A percentile compares a stretch with the other conserved stretches of the same genome.
These are phyloP conservation scores for Suhomyces tanzawaensis DNA, from an alignment of 805 yeast species.

Conservation along the genomic window DNA sequence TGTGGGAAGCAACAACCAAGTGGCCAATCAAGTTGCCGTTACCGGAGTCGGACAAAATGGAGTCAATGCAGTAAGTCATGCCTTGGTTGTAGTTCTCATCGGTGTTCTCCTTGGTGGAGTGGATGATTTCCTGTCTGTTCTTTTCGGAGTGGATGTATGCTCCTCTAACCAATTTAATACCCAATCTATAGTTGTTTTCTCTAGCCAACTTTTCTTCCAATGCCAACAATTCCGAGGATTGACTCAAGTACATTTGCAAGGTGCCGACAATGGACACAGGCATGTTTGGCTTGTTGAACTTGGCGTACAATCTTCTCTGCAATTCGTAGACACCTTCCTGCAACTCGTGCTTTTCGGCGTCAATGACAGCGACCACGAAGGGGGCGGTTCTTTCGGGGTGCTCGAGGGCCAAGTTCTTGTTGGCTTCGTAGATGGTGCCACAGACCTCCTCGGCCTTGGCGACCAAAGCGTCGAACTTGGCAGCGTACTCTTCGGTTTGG, in stretches of 20 bases:
- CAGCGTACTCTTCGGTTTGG: slow-evolving; percentile 42
- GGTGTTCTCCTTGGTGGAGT: slow-evolving; percentile 74
- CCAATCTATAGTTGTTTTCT: slow-evolving; percentile 63
- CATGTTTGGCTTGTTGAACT: slow-evolving; percentile 59
- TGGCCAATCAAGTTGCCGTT: slow-evolving; percentile 61
- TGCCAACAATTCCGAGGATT: slow-evolving; percentile 59
- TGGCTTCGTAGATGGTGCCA: slow-evolving; percentile 52
- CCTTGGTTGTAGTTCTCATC: slow-evolving; percentile 75
- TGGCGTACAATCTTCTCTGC: slow-evolving; percentile 75
- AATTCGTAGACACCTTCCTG: slow-evolving; percentile 90
- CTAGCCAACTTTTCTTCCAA: slow-evolving; percentile 65
- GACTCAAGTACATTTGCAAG: slow-evolving; percentile 84
- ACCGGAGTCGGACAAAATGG: slow-evolving; percentile 46
- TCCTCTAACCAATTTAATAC: slow-evolving; percentile 90
- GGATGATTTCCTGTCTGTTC: slow-evolving; percentile 64
- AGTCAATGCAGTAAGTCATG: slow-evolving; percentile 56
- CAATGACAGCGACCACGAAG: slow-evolving; percentile 74
- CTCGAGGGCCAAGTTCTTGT: slow-evolving; percentile 43
- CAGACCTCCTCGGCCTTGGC: slow-evolving; percentile 65
- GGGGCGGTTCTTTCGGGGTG: slow-evolving; percentile 70
- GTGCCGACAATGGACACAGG: slow-evolving; percentile 82
- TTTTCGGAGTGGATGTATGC: slow-evolving; percentile 92
- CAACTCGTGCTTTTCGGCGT: slow-evolving; percentile 86
- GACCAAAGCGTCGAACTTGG: slow-evolving; percentile 56
- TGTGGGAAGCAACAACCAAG: slow-evolving; percentile 89